Base-by-base conservation (phyloP, 129 eudicot species). In the Solidago caesia region DNA sequence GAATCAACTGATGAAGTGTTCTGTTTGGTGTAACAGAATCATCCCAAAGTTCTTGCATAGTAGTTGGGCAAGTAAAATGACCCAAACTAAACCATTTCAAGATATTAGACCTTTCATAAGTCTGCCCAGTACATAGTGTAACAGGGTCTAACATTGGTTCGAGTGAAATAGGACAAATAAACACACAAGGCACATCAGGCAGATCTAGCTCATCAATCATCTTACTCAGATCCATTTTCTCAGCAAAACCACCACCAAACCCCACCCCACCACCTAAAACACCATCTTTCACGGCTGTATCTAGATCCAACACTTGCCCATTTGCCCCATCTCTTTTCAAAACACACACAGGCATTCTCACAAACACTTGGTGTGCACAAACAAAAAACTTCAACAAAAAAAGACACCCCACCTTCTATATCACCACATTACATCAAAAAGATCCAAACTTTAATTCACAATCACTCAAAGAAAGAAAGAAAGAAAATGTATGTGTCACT, bases 1-100 rank as follows among this genome's bases (percentile, higher is more conserved):
- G 77, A 44, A 74, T 83, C 26, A 86, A 44, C 62, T 83, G 87
- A 63, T 77, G 68, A 60, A 86, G 85, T 4, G 90, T 86, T 52
- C 53, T 83, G 58, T 86, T 86, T 3, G 90, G 87, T 4, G 87
- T 86, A 25, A 86, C 76, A 4, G 87, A 68, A 57, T 86, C 90
- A 33, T 86, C 90, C 90, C 90, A 86, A 64, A 86, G 90, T 72
- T 86, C 90, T 74, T 86, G 90, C 90, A 86, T 86, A 15, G 90
- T 83, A 11, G 90, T 86, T 39, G 90, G 90, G 78, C 90, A 86
- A 51, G 90, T 86, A 69, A 68, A 86, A 61, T 83, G 87, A 76
- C 90, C 90, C 78, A 86, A 46, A 67, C 75, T 77, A 42, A 86
- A 77, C 90, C 90, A 86, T 77, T 77, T 86, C 75, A 86, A 29